These are phyloP conservation scores for Carex arenaria DNA, from an alignment of 202 grass and related monocot genomes.

Conservation along the genomic window DNA sequence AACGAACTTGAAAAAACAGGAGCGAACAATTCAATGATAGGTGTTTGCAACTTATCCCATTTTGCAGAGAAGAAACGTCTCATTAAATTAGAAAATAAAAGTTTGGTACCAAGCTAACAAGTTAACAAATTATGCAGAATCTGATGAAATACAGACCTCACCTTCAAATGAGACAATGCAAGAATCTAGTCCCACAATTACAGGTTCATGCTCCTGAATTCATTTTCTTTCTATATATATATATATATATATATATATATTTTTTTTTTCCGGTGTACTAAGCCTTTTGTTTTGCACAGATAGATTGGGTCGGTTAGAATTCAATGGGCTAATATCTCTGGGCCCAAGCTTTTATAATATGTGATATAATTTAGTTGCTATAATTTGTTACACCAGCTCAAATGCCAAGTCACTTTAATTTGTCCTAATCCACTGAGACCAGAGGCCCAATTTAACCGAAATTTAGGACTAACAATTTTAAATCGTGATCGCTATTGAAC, in stretches of 20 bases:
- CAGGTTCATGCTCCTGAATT: background rate
- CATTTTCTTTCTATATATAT: no score
- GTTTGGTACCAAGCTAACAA: background rate
- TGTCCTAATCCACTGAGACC: background rate
- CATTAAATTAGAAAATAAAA: background rate
- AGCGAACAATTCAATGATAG: conserved; percentile 15
- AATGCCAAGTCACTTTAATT: background rate
- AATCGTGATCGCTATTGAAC: background rate
- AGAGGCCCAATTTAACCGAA: background rate
- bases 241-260: no score
- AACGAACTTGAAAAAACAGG: background rate
- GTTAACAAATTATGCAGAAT: conserved; percentile 4
- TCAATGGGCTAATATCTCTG: background rate
- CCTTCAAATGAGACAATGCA: background rate
- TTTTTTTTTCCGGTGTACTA: no score
- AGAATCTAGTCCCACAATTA: conserved; percentile 3
- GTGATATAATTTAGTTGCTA: background rate
- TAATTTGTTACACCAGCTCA: background rate
- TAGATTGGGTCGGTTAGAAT: background rate
- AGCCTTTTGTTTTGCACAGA: background rate
- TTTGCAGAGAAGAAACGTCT: background rate
- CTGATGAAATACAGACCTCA: background rate
- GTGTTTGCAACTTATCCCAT: background rate
- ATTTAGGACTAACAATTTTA: background rate
- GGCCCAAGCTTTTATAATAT: background rate